These are phyloP conservation scores for Lentithecium fluviatile DNA, from an alignment of 495 filamentous ascomycete genomes.

Conservation along the genomic window DNA sequence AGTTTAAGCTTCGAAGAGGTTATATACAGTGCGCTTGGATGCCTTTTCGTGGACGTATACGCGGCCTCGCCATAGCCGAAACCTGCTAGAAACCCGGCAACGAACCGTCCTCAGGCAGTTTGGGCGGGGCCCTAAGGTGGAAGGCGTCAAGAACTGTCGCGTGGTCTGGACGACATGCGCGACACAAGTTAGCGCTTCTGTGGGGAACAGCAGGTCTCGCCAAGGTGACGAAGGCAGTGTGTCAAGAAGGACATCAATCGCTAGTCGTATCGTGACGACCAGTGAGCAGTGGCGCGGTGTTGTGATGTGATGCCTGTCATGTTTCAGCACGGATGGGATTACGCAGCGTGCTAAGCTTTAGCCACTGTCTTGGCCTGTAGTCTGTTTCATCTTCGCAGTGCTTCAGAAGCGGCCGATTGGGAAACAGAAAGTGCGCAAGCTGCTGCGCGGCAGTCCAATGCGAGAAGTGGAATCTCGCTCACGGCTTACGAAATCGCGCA, in stretches of 20 bases:
- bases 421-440: background rate
- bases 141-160: background rate
- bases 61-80: constrained; percentile 22
- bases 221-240: constrained; percentile 12
- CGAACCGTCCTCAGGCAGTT: background rate
- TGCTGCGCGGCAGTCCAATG: background rate
- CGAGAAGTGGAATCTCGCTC: background rate
- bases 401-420: background rate
- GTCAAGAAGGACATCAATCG: constrained; percentile 16
- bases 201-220: constrained; percentile 1
- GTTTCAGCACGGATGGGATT: constrained; percentile 19
- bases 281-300: background rate
- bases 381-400: constrained; percentile 16
- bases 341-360: constrained; percentile 27
- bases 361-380: constrained; percentile 17
- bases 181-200: background rate
- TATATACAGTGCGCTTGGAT: constrained; percentile 8
- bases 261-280: background rate
- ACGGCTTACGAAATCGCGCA: too few species aligned
- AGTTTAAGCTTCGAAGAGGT: background rate
- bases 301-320: constrained; percentile 14
- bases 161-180: background rate
- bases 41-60: constrained; percentile 8
- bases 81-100: constrained; percentile 8
- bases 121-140: background rate